Base-by-base conservation (phyloP, 2,329 filamentous ascomycete genomes). In the Phoma herbarum region DNA sequence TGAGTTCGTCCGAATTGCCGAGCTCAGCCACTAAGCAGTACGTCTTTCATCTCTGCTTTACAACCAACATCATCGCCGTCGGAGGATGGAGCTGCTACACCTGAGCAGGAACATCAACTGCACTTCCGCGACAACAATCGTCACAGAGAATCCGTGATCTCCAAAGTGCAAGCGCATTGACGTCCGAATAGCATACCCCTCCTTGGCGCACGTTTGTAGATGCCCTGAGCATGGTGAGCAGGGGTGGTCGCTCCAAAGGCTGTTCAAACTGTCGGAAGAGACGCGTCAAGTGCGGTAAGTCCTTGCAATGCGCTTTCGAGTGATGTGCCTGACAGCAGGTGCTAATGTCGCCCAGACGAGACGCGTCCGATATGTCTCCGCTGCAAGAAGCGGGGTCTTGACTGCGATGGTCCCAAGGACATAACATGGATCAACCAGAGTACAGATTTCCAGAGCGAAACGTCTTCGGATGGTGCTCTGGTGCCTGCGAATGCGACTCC, bases 261-360 rank as follows among this genome's bases (percentile, higher is more conserved):
- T 73, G 70, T 41, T 45, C 61, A 4, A 62, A 68, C n/a, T 73
- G 69, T 56, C 67, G 69, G 18, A 63, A 63, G 35, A 62, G 69
- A 25, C 65, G 66, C 26, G 64, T 72, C 16, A 73, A 72, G 51
- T 73, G 70, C 35, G 70, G 70, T 72, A 54, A 52, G 70, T 66
- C 11, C 2, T 14, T 8, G 26, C 1, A 12, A 22, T 28, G n/a
- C 11, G 16, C 11, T 23, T 9, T 41, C 14, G 3, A 31, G 7
- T 23, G 45, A 12, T 12, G 8, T 39, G 2, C 6, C 16, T 26
- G 20, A 26, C 39, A 18, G 12, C 11, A 7, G 12, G 8, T 11
- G 18, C 50, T 65, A 28, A 64, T 53, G 1, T 14, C 1, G n/a
- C 11, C 4, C 31, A 73, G 70, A 72, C 52, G 69, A 73, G 42